Conservation (phyloP, 768 basidiomycete species). For the Trametes gibbosa region DNA sequence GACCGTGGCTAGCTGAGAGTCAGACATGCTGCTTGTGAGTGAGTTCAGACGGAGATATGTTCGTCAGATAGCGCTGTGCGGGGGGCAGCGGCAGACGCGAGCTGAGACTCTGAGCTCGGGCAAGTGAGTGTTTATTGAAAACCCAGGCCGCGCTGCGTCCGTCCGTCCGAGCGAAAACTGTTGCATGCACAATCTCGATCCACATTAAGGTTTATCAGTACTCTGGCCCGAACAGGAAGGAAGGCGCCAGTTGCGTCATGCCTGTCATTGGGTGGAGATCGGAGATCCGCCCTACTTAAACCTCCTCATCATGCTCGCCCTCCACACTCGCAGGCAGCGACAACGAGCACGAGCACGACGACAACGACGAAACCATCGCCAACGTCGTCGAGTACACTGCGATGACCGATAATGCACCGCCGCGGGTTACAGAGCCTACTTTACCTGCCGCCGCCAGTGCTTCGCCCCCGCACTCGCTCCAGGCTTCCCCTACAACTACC, state of each 20-base stretch:
- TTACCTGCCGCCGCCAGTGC: too few species aligned
- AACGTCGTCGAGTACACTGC: not conserved
- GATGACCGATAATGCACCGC: too few species aligned
- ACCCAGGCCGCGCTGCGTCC: not conserved
- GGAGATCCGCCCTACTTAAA: not conserved
- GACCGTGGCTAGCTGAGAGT: not conserved
- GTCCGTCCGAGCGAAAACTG: slow-evolving; percentile 3
- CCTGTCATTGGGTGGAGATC: not conserved
- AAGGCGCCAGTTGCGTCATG: not conserved
- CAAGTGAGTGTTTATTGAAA: slow-evolving; percentile 10
- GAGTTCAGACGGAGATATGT: not conserved
- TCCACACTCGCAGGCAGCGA: not conserved
- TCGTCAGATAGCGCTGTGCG: not conserved
- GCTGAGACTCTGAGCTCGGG: not conserved
- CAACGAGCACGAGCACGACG: not conserved
- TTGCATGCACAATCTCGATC: not conserved
- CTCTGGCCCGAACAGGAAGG: not conserved
- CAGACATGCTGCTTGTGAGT: not conserved
- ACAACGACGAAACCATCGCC: not conserved
- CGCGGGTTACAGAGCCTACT: too few species aligned
- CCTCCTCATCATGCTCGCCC: not conserved
- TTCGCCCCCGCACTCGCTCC: too few species aligned
- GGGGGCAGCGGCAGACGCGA: not conserved
- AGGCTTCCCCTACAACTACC: slow-evolving; percentile 1
- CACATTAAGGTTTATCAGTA: too few species aligned